A percentile compares a stretch with the other conserved stretches of the same genome.
Evolutionary conservation across 805 yeast species (phyloP).

Genomic region (Ogataea paradorogensis): DNA sequence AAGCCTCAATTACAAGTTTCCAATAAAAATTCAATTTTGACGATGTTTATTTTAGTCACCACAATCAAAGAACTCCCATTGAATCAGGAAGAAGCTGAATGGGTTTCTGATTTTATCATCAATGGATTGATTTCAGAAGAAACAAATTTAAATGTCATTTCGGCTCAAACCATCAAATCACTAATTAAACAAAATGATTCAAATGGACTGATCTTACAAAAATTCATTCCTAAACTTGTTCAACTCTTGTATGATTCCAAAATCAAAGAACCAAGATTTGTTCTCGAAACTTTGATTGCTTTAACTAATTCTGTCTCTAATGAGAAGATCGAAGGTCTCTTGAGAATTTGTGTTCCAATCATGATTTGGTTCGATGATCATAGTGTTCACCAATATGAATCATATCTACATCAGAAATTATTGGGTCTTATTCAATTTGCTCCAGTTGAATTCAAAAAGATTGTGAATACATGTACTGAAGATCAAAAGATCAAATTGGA

Average conservation of each 20-base stretch:
- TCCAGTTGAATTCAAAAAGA: constrained; percentile 47
- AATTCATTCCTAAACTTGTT: constrained; percentile 45
- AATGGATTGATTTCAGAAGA: constrained; percentile 36
- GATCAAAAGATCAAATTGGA: constrained; percentile 44
- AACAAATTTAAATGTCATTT: constrained; percentile 35
- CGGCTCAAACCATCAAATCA: constrained; percentile 61
- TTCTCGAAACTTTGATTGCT: constrained; percentile 48
- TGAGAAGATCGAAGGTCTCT: constrained; percentile 31
- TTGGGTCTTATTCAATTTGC: constrained; percentile 44
- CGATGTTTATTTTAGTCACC: constrained; percentile 44
- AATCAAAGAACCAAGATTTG: constrained; percentile 36
- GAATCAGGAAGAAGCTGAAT: constrained; percentile 36
- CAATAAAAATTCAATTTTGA: constrained; percentile 39
- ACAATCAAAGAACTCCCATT: constrained; percentile 36
- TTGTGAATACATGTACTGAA: constrained; percentile 37
- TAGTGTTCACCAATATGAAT: constrained; percentile 24
- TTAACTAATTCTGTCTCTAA: constrained; percentile 39
- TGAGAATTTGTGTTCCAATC: constrained; percentile 32
- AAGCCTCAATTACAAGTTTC: constrained; percentile 28
- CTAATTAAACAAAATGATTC: constrained; percentile 39
- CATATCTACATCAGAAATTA: constrained; percentile 46
- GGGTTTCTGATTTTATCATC: constrained; percentile 34
- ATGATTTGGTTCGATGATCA: constrained; percentile 31
- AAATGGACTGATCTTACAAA: constrained; percentile 39
- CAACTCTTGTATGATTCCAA: constrained; percentile 18